Evolutionary conservation across 1,139 yeast species (phyloP), one percentile per base, ranked within the genome.

Genomic region (Taiozyma sp.): DNA sequence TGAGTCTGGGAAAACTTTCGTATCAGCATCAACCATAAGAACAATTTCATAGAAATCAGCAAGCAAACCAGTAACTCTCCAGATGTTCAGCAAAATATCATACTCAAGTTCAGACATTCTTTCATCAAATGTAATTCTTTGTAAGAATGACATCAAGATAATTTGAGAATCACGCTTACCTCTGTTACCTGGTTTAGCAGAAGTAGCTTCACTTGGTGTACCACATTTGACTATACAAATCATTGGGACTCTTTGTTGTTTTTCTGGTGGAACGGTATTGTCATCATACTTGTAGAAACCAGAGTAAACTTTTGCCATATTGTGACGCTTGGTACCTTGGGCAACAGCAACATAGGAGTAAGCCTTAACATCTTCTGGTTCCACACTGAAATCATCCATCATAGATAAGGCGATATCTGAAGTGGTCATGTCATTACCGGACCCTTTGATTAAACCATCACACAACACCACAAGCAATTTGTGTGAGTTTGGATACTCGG

Each of bases 81-180:
- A 90, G 27, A 93, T 87, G 50, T 83, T 82, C 55, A 79, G 79
- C 63, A 91, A 74, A 62, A 93, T 75, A 65, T 88, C 96, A 64
- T 81, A 91, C 61, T 93, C 98, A 54, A 93, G 80, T 61, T 87
- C 90, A 2, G 98, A 88, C 98, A 93, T 93, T 73, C 98, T 85
- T 70, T 93, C 98, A 67, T 93, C 96, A 69, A 92, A 93, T 69
- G 93, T 89, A 27, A 92, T 83, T 62, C 84, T 87, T 71, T 92
- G 97, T 63, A 93, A 76, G 70, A 92, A 92, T 1, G 93, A 83
- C 99, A 93, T 93, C 63, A 93, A 74, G 56, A 93, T 86, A 56
- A 93, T 85, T 70, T 93, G 99, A 27, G 97, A 90, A 70, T 93
- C 99, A 72, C 99, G 88, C 69, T 93, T 93, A 71, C 99, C 99